These are phyloP conservation scores for Globisporangium solare DNA, from an alignment of 352 stramenopile genomes.

Conservation along the genomic window DNA sequence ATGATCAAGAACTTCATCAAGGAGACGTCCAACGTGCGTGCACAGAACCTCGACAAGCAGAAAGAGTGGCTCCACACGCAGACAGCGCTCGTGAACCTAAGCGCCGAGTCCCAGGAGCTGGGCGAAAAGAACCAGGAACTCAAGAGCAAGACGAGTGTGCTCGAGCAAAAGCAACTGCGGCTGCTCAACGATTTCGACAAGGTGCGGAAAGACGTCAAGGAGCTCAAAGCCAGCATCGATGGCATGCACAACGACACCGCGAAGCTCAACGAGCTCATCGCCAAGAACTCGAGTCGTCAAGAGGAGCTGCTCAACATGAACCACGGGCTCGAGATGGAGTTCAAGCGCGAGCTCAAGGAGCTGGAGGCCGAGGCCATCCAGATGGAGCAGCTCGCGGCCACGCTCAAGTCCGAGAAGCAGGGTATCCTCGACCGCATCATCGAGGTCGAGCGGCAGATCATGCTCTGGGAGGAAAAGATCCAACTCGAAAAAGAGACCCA, in stretches of 20 bases:
- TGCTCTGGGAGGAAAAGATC: conserved; percentile 97
- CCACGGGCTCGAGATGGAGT: conserved; percentile 87
- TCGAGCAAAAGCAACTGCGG: conserved; percentile 89
- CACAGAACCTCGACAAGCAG: conserved; percentile 76
- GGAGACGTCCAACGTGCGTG: conserved; percentile 71
- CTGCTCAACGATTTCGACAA: conserved; percentile 79
- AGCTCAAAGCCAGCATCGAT: conserved; percentile 60
- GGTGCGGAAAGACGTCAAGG: conserved; percentile 81
- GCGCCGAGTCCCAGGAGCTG: conserved; percentile 85
- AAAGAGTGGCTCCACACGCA: conserved; percentile 90
- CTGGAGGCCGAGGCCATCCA: conserved; percentile 75
- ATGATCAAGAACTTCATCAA: conserved; percentile 92
- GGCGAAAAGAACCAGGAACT: conserved; percentile 88
- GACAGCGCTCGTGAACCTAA: conserved; percentile 85
- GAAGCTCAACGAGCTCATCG: conserved; percentile 92
- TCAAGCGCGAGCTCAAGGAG: conserved; percentile 88
- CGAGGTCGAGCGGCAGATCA: conserved; percentile 90
- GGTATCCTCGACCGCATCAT: conserved; percentile 88
- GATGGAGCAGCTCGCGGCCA: conserved; percentile 68
- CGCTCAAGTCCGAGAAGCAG: conserved; percentile 82
- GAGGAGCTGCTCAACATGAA: conserved; percentile 86
- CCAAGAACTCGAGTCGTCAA: conserved; percentile 75
- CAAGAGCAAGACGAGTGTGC: conserved; percentile 85
- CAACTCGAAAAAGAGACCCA: conserved; percentile 95
- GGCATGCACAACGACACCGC: conserved; percentile 91